Evolutionary conservation across 1,284 basidiomycete species (phyloP), one percentile per base, ranked within the genome.

Genomic region (Ceratobasidium sp.): DNA sequence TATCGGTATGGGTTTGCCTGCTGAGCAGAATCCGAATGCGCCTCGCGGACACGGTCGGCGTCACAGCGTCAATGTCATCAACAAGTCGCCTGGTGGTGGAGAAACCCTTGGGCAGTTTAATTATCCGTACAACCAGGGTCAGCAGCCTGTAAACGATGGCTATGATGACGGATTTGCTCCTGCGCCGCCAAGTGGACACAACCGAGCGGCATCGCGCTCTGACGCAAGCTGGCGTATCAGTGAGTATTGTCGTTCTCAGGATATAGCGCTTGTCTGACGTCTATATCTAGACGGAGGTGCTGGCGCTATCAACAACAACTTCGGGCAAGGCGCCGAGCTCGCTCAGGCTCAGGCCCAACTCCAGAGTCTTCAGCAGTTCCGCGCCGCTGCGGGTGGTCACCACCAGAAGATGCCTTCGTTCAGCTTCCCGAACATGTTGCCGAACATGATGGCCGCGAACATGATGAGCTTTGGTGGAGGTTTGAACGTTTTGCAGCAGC

Each of bases 361-460:
- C 5, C 94, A 96, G 80, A 97, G 97, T 79, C 87, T 99, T 62
- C 95, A 98, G 81, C 96, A 98, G 81, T 99, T 99, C 88, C 93
- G 98, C 78, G 96, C 95, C 45, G 95, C 95, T 1, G 93, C 96
- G 15, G 96, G 95, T 71, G 94, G 95, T 17, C 95, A 98, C 77
- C 97, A 99, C 83, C 91, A 95, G 80, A 97, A 98, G 86, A 96
- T 97, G 89, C 90, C 95, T 15, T 99, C 98, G 0, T 98, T 99
- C 86, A 95, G 94, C 80, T 96, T 98, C 87, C 96, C 96, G 17
- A 97, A 97, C 81, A 97, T 97, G 94, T 85, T 97, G 27, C 95
- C 95, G 4, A 96, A 97, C 81, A 92, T 95, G 89, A 94, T 95
- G 91, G 95, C 93, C 3, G 96, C 95, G 24, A 97, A 95, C 79